Conservation (phyloP, 2,329 filamentous ascomycete genomes). For the Venturia pyrina region DNA sequence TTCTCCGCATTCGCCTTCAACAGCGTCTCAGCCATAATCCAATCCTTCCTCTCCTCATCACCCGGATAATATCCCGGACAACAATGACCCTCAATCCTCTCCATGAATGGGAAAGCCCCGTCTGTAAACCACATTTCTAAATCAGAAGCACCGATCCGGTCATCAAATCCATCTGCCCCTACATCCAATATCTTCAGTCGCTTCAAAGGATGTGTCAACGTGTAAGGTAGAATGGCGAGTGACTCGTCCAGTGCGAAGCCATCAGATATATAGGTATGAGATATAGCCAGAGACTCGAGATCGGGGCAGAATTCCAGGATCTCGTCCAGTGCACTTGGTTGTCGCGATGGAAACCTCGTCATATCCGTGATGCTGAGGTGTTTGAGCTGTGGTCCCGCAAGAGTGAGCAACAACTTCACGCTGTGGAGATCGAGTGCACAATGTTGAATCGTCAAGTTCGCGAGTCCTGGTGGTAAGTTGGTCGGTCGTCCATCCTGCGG, state of each 20-base stretch:
- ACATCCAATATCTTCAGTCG: constrained; percentile 1
- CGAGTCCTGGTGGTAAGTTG: constrained; percentile 4
- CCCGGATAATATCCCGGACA: not conserved
- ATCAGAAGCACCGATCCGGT: not conserved
- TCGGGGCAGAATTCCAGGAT: constrained; percentile 31
- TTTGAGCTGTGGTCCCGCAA: constrained; percentile 20
- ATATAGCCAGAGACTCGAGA: constrained; percentile 30
- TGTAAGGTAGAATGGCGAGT: not conserved
- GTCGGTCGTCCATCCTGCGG: constrained; percentile 20
- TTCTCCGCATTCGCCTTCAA: not conserved
- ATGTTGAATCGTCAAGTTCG: constrained; percentile 3
- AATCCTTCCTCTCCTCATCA: not conserved
- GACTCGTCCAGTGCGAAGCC: not conserved
- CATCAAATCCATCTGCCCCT: not conserved
- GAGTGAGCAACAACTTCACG: not conserved
- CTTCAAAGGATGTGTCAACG: not conserved
- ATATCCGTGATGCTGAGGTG: constrained; percentile 31
- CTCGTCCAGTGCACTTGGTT: constrained; percentile 26
- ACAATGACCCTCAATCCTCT: not conserved
- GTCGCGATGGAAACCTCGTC: constrained; percentile 25
- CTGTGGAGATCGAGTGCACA: constrained; percentile 4
- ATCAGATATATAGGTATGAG: constrained; percentile 34
- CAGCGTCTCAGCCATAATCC: not conserved
- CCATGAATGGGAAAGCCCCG: not conserved
- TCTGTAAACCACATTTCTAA: not conserved